These are phyloP conservation scores for Scorias spongiosa DNA, from an alignment of 2,329 filamentous ascomycete species.

Conservation along the genomic window DNA sequence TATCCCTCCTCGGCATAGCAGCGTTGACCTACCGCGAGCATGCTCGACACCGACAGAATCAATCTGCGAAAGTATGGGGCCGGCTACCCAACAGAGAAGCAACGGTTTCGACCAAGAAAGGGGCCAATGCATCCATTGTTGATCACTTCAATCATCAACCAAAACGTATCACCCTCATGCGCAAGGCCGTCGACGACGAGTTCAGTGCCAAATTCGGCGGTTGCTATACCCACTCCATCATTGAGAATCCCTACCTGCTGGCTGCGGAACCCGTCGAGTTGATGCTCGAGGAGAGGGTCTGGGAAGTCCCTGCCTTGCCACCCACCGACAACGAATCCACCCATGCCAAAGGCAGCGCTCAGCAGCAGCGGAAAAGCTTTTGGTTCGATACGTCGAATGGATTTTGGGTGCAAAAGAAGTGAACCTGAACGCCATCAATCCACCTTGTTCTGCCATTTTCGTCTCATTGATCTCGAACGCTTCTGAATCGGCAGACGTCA, in stretches of 20 bases:
- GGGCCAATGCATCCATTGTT: constrained; percentile 5
- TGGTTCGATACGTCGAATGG: constrained; percentile 13
- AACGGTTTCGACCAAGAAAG: too few relatives aligned
- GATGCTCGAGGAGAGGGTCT: constrained; percentile 6
- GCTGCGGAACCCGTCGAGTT: constrained; percentile 14
- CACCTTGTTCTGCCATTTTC: too few relatives aligned
- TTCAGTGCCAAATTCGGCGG: constrained; percentile 12
- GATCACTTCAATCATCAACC: constrained; percentile 8
- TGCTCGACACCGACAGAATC: constrained; percentile 4
- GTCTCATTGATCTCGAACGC: too few relatives aligned
- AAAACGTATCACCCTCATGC: constrained; percentile 11
- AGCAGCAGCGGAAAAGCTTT: constrained; percentile 9
- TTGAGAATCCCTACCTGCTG: constrained; percentile 16
- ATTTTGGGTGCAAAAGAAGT: constrained; percentile 13
- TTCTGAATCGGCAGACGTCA: too few relatives aligned
- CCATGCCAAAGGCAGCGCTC: constrained; percentile 2
- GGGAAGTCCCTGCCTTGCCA: constrained; percentile 10
- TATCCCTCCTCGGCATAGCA: constrained; percentile 9
- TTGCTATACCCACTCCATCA: constrained; percentile 5
- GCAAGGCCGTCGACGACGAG: constrained; percentile 13
- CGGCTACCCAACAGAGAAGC: background rate
- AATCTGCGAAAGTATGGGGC: constrained; percentile 4
- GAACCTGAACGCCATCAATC: background rate
- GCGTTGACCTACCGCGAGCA: constrained; percentile 9
- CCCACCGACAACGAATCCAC: background rate